Base-by-base conservation (phyloP, 208 protist species). In the Wallacemonas sp. region DNA sequence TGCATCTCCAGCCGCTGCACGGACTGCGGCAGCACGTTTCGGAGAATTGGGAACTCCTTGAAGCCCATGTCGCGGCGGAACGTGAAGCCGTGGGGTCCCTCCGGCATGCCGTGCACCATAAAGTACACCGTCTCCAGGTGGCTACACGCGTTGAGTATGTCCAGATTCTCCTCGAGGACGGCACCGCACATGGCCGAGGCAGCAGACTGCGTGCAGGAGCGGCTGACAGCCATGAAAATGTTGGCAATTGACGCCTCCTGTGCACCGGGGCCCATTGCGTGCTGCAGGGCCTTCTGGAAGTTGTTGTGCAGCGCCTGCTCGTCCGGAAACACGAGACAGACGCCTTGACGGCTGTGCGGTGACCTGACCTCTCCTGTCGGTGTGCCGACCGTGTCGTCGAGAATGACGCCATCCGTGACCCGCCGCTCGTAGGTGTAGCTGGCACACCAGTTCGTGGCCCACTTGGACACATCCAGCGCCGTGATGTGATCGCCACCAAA, bases 1-100 rank as follows among this genome's bases (percentile, higher is more conserved):
- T 88, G 78, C 9, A 99, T 80, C 73, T 99, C 97, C 12, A 99
- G 84, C 49, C 97, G 86, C 56, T 97, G 95, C 0, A 97, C 96
- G 42, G 97, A 88, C 30, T 98, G 90, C 1, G 97, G 96, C 61
- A 97, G 88, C 44, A 99, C 87, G 77, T 99, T 94, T 62, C 98
- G 88, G 46, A 97, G 90, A 44, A 98, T 82, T 49, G 75, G 70
- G 61, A 98, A 97, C 72, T 98, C 95, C 5, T 62, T 45, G 73
- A 93, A 98, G 62, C 82, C 76, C 54, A 89, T 58, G 36, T 63
- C 44, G 41, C 76, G 66, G 22, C 88, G 75, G 75, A 97, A 98
- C 6, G 97, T 98, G 75, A 97, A 98, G 64, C 89, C 96, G 65
- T 88, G 84, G 9, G 96, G 92, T 4, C 82, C 86, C 49, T 81